These are phyloP conservation scores for Rhynchospora breviuscula DNA, from an alignment of 176 grass and related monocot genomes.

Conservation along the genomic window DNA sequence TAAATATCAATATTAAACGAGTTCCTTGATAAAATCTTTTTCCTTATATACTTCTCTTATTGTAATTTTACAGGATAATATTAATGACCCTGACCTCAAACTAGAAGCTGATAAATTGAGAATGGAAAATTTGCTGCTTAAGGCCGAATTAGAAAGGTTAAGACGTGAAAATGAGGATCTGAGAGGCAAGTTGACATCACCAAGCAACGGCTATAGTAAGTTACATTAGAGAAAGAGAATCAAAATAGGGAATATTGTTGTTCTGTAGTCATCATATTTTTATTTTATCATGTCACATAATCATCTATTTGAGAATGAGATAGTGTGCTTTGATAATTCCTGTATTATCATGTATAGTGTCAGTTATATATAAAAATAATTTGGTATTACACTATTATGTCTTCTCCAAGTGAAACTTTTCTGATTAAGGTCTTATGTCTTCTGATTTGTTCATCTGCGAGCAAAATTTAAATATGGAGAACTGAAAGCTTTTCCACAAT, in stretches of 20 bases:
- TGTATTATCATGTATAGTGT: conserved; percentile 4
- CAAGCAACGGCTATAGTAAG: background rate
- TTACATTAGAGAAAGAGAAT: conserved; percentile 13
- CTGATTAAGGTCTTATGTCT: too few relatives aligned
- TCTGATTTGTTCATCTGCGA: background rate
- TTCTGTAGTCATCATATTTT: background rate
- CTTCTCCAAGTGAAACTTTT: background rate
- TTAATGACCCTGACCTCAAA: conserved; percentile 26
- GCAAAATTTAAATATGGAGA: background rate
- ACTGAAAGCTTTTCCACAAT: background rate
- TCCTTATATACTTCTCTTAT: background rate
- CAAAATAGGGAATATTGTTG: background rate
- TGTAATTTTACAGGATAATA: conserved; percentile 5
- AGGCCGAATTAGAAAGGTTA: conserved; percentile 54
- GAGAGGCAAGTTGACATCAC: conserved; percentile 28
- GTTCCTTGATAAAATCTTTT: background rate
- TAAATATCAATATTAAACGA: background rate
- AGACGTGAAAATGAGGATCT: conserved; percentile 54
- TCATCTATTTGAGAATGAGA: background rate
- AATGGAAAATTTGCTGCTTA: conserved; percentile 53
- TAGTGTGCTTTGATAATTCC: background rate
- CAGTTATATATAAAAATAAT: background rate
- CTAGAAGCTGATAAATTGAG: conserved; percentile 28
- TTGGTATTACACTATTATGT: background rate
- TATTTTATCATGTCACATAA: background rate